Evolutionary conservation across 495 filamentous ascomycete species (phyloP), one percentile per base, ranked within the genome.

Genomic region (Aspergillus funiculosus): DNA sequence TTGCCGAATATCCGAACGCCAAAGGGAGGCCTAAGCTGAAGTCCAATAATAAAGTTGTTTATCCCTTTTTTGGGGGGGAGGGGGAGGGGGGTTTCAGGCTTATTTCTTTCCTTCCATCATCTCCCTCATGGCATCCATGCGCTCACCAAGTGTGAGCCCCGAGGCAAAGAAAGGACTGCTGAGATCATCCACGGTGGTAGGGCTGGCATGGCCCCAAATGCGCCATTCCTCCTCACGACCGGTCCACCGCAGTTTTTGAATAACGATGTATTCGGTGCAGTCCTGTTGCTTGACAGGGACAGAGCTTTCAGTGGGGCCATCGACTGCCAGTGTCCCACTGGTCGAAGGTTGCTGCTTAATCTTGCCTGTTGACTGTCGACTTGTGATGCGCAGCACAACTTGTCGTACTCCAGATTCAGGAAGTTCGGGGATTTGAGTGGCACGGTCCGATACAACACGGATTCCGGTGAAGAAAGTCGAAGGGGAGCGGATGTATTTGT

Each of bases 251-350:
- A 63, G 52, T 54, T 74, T 73, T 67, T 88, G 85, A 15, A 95
- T 54, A 4, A 91, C 84, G n/a, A 96, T 17, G 56, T 94, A 83
- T 70, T 96, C 90, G 1, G 68, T 63, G 45, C 84, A 71, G 46
- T 83, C 79, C 54, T 79, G 80, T 60, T 77, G 68, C 59, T 78
- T 75, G 29, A 69, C 72, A 29, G 73, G 51, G 5, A 30, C 25
- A 10, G 43, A 26, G 3, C 26, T 19, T n/a, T 42, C 43, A 19
- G 35, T 14, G 15, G 27, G n/a, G 21, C 7, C 24, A 3, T 18
- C n/a, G 30, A 17, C 26, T 21, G 6, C 26, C 7, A 11, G 14
- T 28, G 20, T 39, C n/a, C n/a, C 30, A 18, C 26, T 17, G 17
- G 31, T 31, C 24, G 39, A 6, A n/a, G n/a, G 3, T 6, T 26